Conservation (phyloP, 768 basidiomycete species). For the Podaxis sp. region DNA sequence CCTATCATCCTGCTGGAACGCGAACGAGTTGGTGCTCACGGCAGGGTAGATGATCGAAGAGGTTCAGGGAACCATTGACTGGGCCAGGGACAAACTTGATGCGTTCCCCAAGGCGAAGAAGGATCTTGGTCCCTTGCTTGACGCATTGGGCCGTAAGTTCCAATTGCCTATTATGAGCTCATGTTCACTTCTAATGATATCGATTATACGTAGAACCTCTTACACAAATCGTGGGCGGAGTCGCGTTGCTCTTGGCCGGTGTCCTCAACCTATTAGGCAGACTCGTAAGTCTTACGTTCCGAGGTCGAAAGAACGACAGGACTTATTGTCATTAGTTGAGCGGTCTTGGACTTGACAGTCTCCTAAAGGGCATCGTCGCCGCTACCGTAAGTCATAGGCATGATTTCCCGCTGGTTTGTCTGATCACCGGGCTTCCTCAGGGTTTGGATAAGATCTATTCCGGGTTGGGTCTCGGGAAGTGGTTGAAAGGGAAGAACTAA, state of each 20-base stretch:
- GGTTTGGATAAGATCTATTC: conserved; percentile 31
- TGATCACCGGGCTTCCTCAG: conserved; percentile 6
- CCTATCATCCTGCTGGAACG: neutral
- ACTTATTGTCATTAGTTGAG: conserved; percentile 16
- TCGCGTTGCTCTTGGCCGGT: conserved; percentile 29
- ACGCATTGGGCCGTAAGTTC: conserved; percentile 30
- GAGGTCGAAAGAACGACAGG: neutral
- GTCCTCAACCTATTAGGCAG: conserved; percentile 31
- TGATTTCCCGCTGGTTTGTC: neutral
- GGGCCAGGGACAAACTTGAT: conserved; percentile 32
- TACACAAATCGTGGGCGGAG: conserved; percentile 34
- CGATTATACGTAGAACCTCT: conserved; percentile 23
- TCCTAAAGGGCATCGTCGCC: conserved; percentile 27
- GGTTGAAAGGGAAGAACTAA: conserved; percentile 17
- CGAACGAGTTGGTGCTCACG: neutral
- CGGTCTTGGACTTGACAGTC: conserved; percentile 27
- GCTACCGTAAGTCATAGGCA: conserved; percentile 19
- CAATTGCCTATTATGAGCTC: neutral
- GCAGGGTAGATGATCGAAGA: conserved; percentile 26
- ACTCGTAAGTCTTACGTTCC: conserved; percentile 12
- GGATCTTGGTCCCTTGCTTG: conserved; percentile 32
- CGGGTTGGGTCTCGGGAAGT: conserved; percentile 28
- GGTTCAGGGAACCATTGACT: conserved; percentile 33
- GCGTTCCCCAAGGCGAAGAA: conserved; percentile 33
- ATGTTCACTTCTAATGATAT: neutral